Percentiles rank a stretch among this genome's conserved stretches.
Evolutionary conservation across 179 eudicot genomes (phyloP).

Genomic region (Beta lomatogona): DNA sequence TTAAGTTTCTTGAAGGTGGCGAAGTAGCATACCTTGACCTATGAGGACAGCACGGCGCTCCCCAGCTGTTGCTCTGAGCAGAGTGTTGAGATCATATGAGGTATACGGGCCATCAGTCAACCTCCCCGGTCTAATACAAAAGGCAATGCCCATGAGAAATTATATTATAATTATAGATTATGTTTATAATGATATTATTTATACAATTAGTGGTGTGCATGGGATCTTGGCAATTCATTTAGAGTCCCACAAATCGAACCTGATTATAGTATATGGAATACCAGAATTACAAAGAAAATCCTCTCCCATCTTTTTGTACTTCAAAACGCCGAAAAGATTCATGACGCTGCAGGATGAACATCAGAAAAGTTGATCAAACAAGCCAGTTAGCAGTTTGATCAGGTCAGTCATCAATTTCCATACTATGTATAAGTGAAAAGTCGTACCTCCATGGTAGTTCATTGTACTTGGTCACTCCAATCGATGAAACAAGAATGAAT

Average conservation of each 20-base stretch:
- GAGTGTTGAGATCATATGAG: conserved; percentile 93
- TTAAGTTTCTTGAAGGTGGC: not conserved
- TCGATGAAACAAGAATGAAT: conserved; percentile 87
- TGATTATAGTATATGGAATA: conserved; percentile 88
- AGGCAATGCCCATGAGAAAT: conserved; percentile 10
- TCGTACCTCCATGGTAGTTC: conserved; percentile 96
- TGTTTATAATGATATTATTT: not conserved
- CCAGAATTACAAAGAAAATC: conserved; percentile 85
- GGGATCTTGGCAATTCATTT: not conserved
- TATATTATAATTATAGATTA: not conserved
- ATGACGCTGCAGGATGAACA: conserved; percentile 57
- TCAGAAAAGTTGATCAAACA: not conserved
- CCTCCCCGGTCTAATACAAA: conserved; percentile 65
- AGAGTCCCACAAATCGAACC: conserved; percentile 38
- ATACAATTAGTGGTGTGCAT: not conserved
- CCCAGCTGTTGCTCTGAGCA: conserved; percentile 92
- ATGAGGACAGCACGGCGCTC: conserved; percentile 91
- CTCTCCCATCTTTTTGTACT: conserved; percentile 97
- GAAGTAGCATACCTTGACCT: conserved; percentile 66
- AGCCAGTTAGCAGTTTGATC: not conserved
- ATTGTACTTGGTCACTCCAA: conserved; percentile 91
- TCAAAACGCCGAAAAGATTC: conserved; percentile 98
- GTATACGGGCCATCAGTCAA: conserved; percentile 98
- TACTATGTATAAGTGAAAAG: not conserved
- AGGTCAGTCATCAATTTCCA: not conserved